Percentiles rank a stretch among this genome's conserved stretches.
Evolutionary conservation across 345 rosid species (phyloP).

Genomic region (Chamaenerion angustifolium): DNA sequence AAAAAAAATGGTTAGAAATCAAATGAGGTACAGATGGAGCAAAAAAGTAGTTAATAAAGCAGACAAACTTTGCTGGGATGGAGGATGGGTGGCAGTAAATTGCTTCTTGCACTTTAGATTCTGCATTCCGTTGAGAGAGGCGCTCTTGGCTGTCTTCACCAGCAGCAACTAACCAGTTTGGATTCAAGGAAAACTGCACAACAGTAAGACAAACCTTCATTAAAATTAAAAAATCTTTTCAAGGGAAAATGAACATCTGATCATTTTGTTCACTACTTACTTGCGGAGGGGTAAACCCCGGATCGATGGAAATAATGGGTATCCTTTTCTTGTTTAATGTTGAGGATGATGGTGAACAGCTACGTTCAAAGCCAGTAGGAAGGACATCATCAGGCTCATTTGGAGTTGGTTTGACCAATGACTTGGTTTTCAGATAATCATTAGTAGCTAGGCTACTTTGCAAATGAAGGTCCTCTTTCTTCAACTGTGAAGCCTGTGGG

Average conservation of each 20-base stretch:
- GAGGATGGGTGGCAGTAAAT: slow-evolving; percentile 31
- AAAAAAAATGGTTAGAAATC: neutral
- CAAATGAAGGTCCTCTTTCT: slow-evolving; percentile 1
- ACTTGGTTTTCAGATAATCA: neutral
- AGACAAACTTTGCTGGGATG: slow-evolving; percentile 34
- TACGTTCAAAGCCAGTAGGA: neutral
- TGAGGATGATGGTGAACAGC: too few species aligned
- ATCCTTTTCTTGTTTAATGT: too few species aligned
- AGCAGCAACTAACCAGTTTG: slow-evolving; percentile 26
- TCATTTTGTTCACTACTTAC: neutral
- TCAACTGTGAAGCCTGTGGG: neutral
- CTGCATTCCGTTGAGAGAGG: slow-evolving; percentile 27
- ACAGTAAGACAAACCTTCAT: neutral
- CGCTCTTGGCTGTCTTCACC: slow-evolving; percentile 50
- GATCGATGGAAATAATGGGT: neutral
- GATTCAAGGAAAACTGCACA: slow-evolving; percentile 22
- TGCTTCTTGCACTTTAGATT: slow-evolving; percentile 32
- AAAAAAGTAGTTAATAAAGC: slow-evolving; percentile 1
- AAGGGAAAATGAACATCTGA: neutral
- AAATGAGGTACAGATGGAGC: neutral
- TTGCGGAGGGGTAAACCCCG: slow-evolving; percentile 1
- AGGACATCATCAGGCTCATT: neutral
- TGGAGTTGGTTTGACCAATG: neutral
- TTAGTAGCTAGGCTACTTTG: neutral
- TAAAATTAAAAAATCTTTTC: neutral